phyloP scores from a whole-genome alignment of 148 eudicot genomes.

The Rhododendron williamsianum region DNA sequence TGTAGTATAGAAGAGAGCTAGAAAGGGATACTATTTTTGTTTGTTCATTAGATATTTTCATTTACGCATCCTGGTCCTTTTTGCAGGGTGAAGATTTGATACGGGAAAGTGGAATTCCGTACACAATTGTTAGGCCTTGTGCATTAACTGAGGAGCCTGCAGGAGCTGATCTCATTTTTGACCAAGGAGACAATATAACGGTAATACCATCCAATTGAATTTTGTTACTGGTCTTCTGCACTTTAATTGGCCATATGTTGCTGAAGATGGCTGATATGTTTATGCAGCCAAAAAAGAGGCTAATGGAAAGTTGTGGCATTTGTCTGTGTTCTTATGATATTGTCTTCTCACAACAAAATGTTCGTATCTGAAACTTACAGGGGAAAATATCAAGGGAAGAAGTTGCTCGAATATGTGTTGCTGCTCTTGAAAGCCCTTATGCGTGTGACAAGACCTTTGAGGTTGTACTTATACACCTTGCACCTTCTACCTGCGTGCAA shows the following conservation, averaged over 20 bases:
- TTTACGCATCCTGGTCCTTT: slow-evolving; percentile 13
- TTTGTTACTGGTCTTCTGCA: neutral
- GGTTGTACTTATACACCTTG: slow-evolving; percentile 32
- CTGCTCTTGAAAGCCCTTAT: slow-evolving; percentile 78
- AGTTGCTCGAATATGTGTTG: slow-evolving; percentile 84
- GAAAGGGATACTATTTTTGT: neutral
- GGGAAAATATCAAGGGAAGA: slow-evolving; percentile 97
- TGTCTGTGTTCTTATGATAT: neutral
- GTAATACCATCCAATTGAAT: slow-evolving; percentile 20
- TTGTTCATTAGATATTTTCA: neutral
- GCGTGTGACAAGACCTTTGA: slow-evolving; percentile 97
- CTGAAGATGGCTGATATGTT: neutral
- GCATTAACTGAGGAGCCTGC: slow-evolving; percentile 98
- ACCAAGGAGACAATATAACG: slow-evolving; percentile 94
- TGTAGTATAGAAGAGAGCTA: neutral
- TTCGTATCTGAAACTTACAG: slow-evolving; percentile 28
- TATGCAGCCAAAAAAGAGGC: neutral
- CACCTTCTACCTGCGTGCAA: neutral
- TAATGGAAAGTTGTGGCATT: neutral
- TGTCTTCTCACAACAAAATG: neutral
- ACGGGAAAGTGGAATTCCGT: slow-evolving; percentile 93
- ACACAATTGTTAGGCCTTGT: slow-evolving; percentile 83
- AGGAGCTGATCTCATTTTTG: slow-evolving; percentile 98
- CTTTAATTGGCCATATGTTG: neutral
- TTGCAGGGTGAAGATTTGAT: slow-evolving; percentile 86